phyloP scores from a whole-genome alignment of 495 filamentous ascomycete species.

The Staphylotrichum tortipilum region DNA sequence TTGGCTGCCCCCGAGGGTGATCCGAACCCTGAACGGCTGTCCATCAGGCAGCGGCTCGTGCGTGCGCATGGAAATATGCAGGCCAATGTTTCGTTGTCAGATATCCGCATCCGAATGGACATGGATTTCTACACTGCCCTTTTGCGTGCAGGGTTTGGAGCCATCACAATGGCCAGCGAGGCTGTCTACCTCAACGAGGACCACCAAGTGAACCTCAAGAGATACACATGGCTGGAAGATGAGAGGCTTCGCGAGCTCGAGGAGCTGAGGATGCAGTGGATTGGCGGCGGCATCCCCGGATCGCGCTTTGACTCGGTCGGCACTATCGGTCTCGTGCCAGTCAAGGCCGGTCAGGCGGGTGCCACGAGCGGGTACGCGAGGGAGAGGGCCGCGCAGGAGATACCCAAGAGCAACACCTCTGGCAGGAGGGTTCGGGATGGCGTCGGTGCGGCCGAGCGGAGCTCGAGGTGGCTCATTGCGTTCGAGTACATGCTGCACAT shows the following conservation, averaged over 20 bases:
- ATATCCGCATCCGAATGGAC: conserved; percentile 65
- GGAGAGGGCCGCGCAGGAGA: conserved; percentile 51
- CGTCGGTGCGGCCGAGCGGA: conserved; percentile 66
- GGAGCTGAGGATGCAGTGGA: conserved; percentile 44
- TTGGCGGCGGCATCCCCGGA: conserved; percentile 33
- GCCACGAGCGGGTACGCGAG: conserved; percentile 55
- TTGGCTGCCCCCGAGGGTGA: conserved; percentile 45
- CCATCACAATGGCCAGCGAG: conserved; percentile 85
- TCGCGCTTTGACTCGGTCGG: conserved; percentile 40
- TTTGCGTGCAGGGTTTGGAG: conserved; percentile 73
- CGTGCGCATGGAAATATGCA: conserved; percentile 82
- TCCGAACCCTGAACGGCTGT: conserved; percentile 23
- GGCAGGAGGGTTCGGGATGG: conserved; percentile 46
- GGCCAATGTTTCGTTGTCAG: conserved; percentile 74
- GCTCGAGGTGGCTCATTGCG: conserved; percentile 62
- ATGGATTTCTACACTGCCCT: conserved; percentile 95
- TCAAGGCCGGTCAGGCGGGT: conserved; percentile 35
- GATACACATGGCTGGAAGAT: conserved; percentile 88
- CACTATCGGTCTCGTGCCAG: conserved; percentile 44
- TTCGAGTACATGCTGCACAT: conserved; percentile 67
- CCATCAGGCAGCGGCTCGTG: conserved; percentile 40
- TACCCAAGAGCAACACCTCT: conserved; percentile 39
- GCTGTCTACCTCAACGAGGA: conserved; percentile 95
- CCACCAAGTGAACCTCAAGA: conserved; percentile 57
- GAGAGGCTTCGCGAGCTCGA: conserved; percentile 62